phyloP scores from a whole-genome alignment of 2,329 filamentous ascomycete species.

The Lomentospora prolificans region DNA sequence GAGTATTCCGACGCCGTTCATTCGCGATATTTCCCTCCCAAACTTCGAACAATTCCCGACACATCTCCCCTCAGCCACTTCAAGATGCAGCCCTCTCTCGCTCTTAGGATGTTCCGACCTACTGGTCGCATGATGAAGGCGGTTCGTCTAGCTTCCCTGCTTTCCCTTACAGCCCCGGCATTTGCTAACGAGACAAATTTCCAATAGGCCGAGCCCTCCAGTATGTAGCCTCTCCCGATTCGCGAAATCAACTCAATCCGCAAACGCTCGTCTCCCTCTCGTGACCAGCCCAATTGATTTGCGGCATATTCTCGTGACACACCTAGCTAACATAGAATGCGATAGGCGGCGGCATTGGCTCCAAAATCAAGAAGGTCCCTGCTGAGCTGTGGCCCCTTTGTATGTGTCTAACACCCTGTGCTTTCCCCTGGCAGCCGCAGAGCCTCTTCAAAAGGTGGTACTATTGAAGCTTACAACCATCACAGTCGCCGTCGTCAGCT shows the following conservation, averaged over 20 bases:
- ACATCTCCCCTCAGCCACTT: slow-evolving; percentile 4
- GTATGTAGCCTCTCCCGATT: not conserved
- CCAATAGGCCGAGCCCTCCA: not conserved
- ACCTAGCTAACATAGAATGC: not conserved
- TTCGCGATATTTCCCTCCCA: slow-evolving; percentile 16
- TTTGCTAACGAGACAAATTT: slow-evolving; percentile 1
- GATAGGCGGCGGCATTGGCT: not conserved
- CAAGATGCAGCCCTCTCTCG: slow-evolving; percentile 57
- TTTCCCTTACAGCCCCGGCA: slow-evolving; percentile 11
- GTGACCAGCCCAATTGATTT: not conserved
- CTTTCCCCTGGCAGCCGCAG: no score
- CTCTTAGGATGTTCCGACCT: slow-evolving; percentile 58
- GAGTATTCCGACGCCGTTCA: not conserved
- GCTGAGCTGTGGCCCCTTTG: slow-evolving; percentile 91
- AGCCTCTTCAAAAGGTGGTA: not conserved
- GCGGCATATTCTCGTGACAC: not conserved
- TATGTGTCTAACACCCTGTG: slow-evolving; percentile 29
- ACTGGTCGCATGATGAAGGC: slow-evolving; percentile 52
- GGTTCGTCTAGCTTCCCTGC: slow-evolving; percentile 60
- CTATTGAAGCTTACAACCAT: not conserved
- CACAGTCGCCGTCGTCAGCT: slow-evolving; percentile 75
- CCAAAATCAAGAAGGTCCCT: slow-evolving; percentile 52
- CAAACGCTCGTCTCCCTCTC: slow-evolving; percentile 83
- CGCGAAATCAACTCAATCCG: slow-evolving; percentile 67
- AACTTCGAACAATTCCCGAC: slow-evolving; percentile 12